Evolutionary conservation across 129 eudicot genomes (phyloP), one percentile per base, ranked within the genome.

Genomic region (Tagetes patula): DNA sequence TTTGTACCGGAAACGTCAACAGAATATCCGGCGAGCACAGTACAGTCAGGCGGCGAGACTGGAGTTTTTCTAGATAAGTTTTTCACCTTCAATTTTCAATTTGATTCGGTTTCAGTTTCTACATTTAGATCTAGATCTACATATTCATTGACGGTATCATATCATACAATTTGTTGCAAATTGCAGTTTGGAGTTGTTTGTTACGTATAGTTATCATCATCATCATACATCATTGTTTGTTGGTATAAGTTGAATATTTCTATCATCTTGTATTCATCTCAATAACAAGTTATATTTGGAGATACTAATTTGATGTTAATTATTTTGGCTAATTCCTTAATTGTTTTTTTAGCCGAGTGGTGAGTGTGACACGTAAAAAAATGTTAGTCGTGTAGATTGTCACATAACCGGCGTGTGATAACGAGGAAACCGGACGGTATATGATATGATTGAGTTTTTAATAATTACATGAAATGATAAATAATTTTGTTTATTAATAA

Each of bases 11-110:
- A 88, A 88, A 61, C 80, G 95, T 7, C 86, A 73, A 76, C 70
- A 66, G 70, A 88, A 88, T 60, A 69, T 88, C 39, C 84, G 75
- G 71, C 81, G 95, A 20, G 71, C 90, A 59, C 81, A 74, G 88
- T 85, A 80, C 73, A 82, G 86, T 58, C 72, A 75, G 66, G 81
- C 84, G 49, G 85, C 81, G 13, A 63, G 94, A 59, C 45, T 84
- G 70, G 89, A 84, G 50, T 58, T 82, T 45, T 82, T 76, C 59
- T 79, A 78, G 82, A 80, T 64, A 62, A 61, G 63, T 69, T 69
- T 38, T n/a, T 40, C 12, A 27, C 12, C 27, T 59, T 40, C 34
- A 41, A 36, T 37, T 55, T 58, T 32, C 48, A 73, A 60, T 60
- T 45, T 34, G 77, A 73, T 73, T 72, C 69, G 55, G 37, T 8